Conservation (phyloP, 2,329 filamentous ascomycete genomes). For the Colletotrichum cereale region DNA sequence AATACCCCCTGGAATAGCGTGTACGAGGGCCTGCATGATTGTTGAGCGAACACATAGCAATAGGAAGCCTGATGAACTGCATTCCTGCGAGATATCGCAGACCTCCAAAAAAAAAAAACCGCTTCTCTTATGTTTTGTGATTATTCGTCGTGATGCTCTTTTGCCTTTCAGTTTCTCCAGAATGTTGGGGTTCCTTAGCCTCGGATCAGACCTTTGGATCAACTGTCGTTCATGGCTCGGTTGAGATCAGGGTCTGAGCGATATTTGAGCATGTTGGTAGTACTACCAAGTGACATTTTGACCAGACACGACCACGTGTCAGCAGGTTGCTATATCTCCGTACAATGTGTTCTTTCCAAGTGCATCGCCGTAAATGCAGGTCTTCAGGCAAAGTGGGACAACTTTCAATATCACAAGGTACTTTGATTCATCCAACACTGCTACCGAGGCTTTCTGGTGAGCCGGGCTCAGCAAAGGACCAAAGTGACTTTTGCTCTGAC, state of each 20-base stretch:
- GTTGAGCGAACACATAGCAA: conserved; percentile 40
- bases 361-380: not conserved
- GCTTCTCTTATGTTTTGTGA: not conserved
- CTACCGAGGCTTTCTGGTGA: not conserved
- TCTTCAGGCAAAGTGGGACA: not conserved
- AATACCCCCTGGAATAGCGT: conserved; percentile 41
- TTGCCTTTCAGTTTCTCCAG: not conserved
- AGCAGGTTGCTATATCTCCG: not conserved
- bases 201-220: no score
- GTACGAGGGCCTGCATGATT: conserved; percentile 39
- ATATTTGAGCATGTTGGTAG: not conserved
- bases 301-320: no score
- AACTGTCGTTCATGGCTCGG: not conserved
- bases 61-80: conserved; percentile 41
- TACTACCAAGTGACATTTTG: not conserved
- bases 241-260: not conserved
- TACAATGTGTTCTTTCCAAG: not conserved
- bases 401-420: no score
- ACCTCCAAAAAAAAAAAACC: conserved; percentile 23
- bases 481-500: conserved; percentile 22
- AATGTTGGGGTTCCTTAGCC: no score
- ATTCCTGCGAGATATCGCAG: conserved; percentile 41
- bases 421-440: not conserved
- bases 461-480: not conserved
- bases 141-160: not conserved